Evolutionary conservation across 805 yeast genomes (phyloP).

Genomic region (Limtongia smithiae): DNA sequence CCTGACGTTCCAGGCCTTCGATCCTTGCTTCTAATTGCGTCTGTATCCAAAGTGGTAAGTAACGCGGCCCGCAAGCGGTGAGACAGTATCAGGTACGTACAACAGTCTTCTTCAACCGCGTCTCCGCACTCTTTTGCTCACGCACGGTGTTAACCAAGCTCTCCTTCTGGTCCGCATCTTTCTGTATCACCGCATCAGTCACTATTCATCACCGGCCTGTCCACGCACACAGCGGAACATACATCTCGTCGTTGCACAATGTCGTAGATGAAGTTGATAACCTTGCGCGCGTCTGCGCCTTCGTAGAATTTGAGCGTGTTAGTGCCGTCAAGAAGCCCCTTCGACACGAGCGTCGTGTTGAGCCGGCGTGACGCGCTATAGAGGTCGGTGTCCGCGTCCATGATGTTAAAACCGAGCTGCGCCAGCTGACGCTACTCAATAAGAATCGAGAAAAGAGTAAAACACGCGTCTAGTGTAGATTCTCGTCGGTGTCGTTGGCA

Average conservation of each 20-base stretch:
- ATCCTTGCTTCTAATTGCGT: slow-evolving; percentile 18
- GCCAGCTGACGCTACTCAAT: not conserved
- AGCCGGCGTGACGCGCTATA: slow-evolving; percentile 20
- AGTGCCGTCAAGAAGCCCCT: slow-evolving; percentile 16
- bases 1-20: slow-evolving; percentile 22
- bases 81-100: not conserved
- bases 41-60: not conserved
- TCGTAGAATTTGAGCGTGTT: slow-evolving; percentile 8
- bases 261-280: slow-evolving; percentile 22
- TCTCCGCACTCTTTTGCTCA: slow-evolving; percentile 17
- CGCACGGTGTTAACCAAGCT: slow-evolving; percentile 16
- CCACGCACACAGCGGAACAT: not conserved
- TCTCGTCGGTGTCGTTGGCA: no score
- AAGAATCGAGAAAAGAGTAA: no score
- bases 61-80: not conserved
- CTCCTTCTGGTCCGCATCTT: slow-evolving; percentile 22
- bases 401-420: not conserved
- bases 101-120: slow-evolving; percentile 8
- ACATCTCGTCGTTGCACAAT: slow-evolving; percentile 17
- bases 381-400: slow-evolving; percentile 28
- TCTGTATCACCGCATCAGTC: not conserved
- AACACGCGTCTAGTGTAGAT: no score
- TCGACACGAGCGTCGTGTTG: slow-evolving; percentile 17
- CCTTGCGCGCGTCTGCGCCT: slow-evolving; percentile 16
- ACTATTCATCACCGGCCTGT: not conserved